A percentile compares a stretch with the other conserved stretches of the same genome.
Evolutionary conservation across 768 basidiomycete genomes (phyloP).

Genomic region (Panaeolus cyanescens): DNA sequence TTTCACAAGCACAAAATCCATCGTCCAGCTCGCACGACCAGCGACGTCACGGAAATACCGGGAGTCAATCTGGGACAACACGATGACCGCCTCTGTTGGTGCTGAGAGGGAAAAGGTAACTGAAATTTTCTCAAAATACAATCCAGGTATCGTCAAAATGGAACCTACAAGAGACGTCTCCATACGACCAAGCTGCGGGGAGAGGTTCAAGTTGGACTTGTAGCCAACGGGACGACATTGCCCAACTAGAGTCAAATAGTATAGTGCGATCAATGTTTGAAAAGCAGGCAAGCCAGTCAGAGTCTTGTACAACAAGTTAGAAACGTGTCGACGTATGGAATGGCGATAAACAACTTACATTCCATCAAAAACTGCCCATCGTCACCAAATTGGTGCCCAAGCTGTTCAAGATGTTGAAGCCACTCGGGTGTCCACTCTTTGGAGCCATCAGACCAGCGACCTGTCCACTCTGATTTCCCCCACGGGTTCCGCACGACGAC

Average conservation of each 20-base stretch:
- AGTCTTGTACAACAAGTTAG: constrained; percentile 22
- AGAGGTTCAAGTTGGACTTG: constrained; percentile 43
- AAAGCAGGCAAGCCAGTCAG: constrained; percentile 46
- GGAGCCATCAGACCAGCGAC: constrained; percentile 50
- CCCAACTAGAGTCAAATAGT: constrained; percentile 51
- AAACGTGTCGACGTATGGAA: background rate
- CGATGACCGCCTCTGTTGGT: constrained; percentile 45
- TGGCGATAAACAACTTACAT: constrained; percentile 26
- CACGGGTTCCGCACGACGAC: constrained; percentile 52
- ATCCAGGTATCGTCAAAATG: background rate
- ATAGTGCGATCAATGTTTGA: constrained; percentile 44
- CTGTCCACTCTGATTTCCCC: constrained; percentile 51
- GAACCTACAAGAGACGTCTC: constrained; percentile 54
- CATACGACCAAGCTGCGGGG: constrained; percentile 52
- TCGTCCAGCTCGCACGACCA: constrained; percentile 43
- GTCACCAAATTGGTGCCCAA: constrained; percentile 46
- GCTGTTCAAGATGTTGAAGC: constrained; percentile 36
- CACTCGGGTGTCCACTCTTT: constrained; percentile 54
- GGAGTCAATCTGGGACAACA: constrained; percentile 51
- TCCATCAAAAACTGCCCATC: constrained; percentile 57
- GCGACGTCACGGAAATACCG: constrained; percentile 52
- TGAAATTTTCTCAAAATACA: constrained; percentile 16
- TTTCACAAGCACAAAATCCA: constrained; percentile 54
- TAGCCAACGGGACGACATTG: constrained; percentile 51
- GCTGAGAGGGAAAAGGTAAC: constrained; percentile 47